phyloP scores from a whole-genome alignment of 176 grass and related monocot species.

The Carex scoparia region DNA sequence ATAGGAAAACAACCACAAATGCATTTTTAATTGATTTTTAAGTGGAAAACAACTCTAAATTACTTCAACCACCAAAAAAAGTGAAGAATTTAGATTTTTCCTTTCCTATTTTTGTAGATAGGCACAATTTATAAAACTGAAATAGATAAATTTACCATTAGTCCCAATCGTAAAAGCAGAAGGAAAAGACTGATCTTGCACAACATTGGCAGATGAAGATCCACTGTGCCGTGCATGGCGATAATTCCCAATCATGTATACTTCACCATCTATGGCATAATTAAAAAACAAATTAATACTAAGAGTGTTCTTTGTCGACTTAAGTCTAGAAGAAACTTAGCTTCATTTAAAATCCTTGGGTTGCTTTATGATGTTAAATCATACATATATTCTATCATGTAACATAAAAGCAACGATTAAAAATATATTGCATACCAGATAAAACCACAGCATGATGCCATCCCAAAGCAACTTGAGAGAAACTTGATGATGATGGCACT shows the following conservation, averaged over 20 bases:
- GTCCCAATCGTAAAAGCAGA: conserved; percentile 27
- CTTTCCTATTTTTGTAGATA: neutral
- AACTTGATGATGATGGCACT: conserved; percentile 29
- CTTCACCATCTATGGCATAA: conserved; percentile 38
- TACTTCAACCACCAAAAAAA: neutral
- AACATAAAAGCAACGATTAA: conserved; percentile 17
- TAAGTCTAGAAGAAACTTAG: neutral
- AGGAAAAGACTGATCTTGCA: conserved; percentile 16
- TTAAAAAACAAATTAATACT: conserved; percentile 9
- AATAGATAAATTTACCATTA: conserved; percentile 33
- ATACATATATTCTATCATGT: conserved; percentile 13
- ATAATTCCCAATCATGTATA: conserved; percentile 77
- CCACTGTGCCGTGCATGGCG: conserved; percentile 43
- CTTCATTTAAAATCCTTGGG: neutral
- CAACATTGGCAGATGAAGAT: conserved; percentile 7
- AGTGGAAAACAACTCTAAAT: neutral
- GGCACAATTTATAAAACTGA: neutral
- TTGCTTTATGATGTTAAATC: neutral
- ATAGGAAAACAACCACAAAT: conserved; percentile 5
- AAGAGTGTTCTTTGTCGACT: neutral
- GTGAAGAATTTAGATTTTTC: neutral
- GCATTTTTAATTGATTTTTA: neutral
- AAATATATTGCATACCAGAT: conserved; percentile 40
- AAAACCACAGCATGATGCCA: conserved; percentile 89
- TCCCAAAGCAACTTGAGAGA: conserved; percentile 84